phyloP scores from a whole-genome alignment of 257 asterid genomes.

The Gentiana dahurica region DNA sequence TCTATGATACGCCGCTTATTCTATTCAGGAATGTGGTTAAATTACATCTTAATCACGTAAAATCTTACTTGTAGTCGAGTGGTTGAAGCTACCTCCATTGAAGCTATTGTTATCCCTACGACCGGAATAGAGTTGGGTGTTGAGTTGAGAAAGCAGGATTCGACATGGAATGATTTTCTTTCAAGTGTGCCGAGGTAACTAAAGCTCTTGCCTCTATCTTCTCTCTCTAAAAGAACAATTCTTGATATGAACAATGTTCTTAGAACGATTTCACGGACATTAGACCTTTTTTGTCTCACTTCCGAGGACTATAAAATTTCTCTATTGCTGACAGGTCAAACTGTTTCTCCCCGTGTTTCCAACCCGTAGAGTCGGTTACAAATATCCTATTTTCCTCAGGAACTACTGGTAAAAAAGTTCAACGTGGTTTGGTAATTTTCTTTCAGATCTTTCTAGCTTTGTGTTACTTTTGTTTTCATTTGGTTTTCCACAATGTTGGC shows the following conservation, averaged over 20 bases:
- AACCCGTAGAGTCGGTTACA: slow-evolving; percentile 56
- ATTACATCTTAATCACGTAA: not conserved
- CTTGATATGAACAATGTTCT: slow-evolving; percentile 2
- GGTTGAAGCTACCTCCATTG: slow-evolving; percentile 58
- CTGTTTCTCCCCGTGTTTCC: slow-evolving; percentile 49
- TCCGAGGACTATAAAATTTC: not conserved
- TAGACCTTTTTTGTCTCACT: not conserved
- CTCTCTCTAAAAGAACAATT: not conserved
- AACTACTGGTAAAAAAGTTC: slow-evolving; percentile 56
- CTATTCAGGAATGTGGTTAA: too few relatives aligned
- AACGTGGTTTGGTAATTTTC: not conserved
- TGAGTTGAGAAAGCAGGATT: slow-evolving; percentile 54
- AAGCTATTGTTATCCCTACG: slow-evolving; percentile 64
- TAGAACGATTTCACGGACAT: not conserved
- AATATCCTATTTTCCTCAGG: slow-evolving; percentile 90
- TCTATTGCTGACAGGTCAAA: slow-evolving; percentile 40
- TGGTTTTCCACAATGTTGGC: slow-evolving; percentile 1
- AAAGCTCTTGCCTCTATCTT: not conserved
- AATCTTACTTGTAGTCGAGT: slow-evolving; percentile 52
- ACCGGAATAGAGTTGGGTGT: slow-evolving; percentile 53
- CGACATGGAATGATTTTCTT: slow-evolving; percentile 62
- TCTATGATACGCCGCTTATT: too few relatives aligned
- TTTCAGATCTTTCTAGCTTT: not conserved
- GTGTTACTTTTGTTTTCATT: not conserved
- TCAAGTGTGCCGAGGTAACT: slow-evolving; percentile 52